Conservation (phyloP, 257 asterid species). For the Solanum corneliomulleri region DNA sequence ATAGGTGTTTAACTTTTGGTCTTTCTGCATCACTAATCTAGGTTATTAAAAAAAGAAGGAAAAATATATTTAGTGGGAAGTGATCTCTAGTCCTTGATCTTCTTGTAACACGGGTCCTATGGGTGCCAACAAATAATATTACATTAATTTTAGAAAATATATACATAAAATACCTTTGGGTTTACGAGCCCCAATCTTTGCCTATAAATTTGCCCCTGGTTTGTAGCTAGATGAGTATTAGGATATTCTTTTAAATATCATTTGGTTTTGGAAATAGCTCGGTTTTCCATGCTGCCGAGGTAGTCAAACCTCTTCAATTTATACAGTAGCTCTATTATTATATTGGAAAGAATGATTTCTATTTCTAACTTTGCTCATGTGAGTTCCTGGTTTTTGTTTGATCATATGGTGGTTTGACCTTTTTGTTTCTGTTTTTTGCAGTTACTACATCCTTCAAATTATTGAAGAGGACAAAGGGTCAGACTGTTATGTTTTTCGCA, state of each 20-base stretch:
- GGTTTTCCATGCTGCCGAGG: background rate
- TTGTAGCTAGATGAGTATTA: background rate
- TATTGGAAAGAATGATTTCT: background rate
- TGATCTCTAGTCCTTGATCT: background rate
- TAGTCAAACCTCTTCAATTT: background rate
- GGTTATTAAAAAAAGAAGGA: background rate
- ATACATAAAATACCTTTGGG: background rate
- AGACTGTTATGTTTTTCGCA: slow-evolving; percentile 75
- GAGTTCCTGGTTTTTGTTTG: background rate
- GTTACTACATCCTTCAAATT: slow-evolving; percentile 87
- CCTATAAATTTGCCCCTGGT: background rate
- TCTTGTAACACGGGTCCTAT: background rate
- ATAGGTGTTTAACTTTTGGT: too few relatives aligned
- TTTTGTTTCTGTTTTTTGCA: slow-evolving; percentile 20
- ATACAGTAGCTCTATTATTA: background rate
- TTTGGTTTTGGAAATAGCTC: background rate
- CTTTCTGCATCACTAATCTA: background rate
- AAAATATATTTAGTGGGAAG: background rate
- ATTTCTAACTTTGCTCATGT: background rate
- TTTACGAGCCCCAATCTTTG: background rate
- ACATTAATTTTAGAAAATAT: background rate
- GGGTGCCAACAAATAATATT: background rate
- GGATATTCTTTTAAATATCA: background rate
- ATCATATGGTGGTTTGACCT: background rate
- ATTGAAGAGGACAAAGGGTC: slow-evolving; percentile 90